Evolutionary conservation across 306 rosid species (phyloP), one percentile per base, ranked within the genome.

Genomic region (Prunus dulcis): DNA sequence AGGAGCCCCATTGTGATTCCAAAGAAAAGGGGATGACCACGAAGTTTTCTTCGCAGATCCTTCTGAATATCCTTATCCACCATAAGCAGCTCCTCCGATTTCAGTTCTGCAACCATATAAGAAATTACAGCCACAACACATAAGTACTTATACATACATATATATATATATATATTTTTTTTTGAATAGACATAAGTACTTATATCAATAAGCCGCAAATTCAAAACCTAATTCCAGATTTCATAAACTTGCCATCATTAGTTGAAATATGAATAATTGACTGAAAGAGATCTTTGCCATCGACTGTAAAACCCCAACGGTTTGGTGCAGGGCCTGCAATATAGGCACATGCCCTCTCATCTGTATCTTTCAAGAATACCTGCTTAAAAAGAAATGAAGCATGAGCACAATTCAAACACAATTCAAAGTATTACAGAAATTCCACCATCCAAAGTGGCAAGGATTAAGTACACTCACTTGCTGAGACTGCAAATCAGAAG

Each of bases 291-390:
- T 92, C 97, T 55, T 74, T 58, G 50, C 96, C 96, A 69, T 95
- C 96, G 64, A 87, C 97, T 18, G 93, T 91, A 74, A 83, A 84
- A 81, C 99, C 99, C 99, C 99, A 95, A 78, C 99, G 97, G 85
- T 92, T 95, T 69, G 99, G 99, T 55, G 99, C 96, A 32, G 99
- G 99, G 69, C 98, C 97, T 79, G 99, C 93, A 90, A 95, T 91
- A 82, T 92, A 95, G 46, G 99, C 99, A 78, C 99, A 95, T 72
- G 99, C 99, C 79, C 99, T 95, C 87, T 95, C 99, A 81, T 95
- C 99, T 2, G 98, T 92, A 75, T 92, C 99, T 74, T 92, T 92
- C 82, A 95, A 83, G 82, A 92, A 92, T 56, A 95, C 98, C 98
- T 95, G 90, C 51, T 67, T 22, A 53, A 73, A 71, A 73, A 77